Evolutionary conservation across 2,329 filamentous ascomycete genomes (phyloP).

Genomic region (Samsoniella hepiali): DNA sequence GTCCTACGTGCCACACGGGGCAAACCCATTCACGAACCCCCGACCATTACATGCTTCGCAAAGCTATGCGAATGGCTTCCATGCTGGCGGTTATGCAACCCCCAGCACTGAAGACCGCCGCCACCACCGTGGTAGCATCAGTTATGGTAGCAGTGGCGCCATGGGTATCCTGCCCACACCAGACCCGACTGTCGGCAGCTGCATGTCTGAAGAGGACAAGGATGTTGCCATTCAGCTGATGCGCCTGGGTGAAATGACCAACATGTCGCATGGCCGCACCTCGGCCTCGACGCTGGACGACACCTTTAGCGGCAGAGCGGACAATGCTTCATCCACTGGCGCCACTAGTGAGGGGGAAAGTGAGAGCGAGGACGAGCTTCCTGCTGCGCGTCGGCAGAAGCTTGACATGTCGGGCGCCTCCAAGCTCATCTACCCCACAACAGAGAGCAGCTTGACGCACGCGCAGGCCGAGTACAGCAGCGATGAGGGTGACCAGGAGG

Average conservation of each 20-base stretch:
- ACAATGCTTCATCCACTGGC: slow-evolving; percentile 78
- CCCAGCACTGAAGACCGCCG: slow-evolving; percentile 61
- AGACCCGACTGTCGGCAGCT: slow-evolving; percentile 94
- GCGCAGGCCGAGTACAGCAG: slow-evolving; percentile 37
- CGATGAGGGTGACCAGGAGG: slow-evolving; percentile 35
- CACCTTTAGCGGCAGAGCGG: slow-evolving; percentile 85
- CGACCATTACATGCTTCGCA: slow-evolving; percentile 81
- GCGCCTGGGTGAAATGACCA: slow-evolving; percentile 89
- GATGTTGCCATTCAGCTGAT: slow-evolving; percentile 97
- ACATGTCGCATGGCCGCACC: slow-evolving; percentile 87
- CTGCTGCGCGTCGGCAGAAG: slow-evolving; percentile 57
- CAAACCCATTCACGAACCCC: slow-evolving; percentile 76
- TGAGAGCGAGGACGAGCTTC: slow-evolving; percentile 60
- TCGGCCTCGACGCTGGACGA: slow-evolving; percentile 93
- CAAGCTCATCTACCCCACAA: slow-evolving; percentile 49
- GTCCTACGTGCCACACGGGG: slow-evolving; percentile 71
- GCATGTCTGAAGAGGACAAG: slow-evolving; percentile 89
- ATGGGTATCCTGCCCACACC: slow-evolving; percentile 77
- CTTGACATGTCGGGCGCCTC: slow-evolving; percentile 42
- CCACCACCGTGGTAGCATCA: slow-evolving; percentile 58
- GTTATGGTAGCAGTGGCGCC: slow-evolving; percentile 46
- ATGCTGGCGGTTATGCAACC: slow-evolving; percentile 59
- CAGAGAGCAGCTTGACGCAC: slow-evolving; percentile 51
- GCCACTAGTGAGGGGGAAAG: slow-evolving; percentile 77
- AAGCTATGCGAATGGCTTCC: slow-evolving; percentile 57